Evolutionary conservation across 148 eudicot genomes (phyloP).

Genomic region (Fagopyrum esculentum): DNA sequence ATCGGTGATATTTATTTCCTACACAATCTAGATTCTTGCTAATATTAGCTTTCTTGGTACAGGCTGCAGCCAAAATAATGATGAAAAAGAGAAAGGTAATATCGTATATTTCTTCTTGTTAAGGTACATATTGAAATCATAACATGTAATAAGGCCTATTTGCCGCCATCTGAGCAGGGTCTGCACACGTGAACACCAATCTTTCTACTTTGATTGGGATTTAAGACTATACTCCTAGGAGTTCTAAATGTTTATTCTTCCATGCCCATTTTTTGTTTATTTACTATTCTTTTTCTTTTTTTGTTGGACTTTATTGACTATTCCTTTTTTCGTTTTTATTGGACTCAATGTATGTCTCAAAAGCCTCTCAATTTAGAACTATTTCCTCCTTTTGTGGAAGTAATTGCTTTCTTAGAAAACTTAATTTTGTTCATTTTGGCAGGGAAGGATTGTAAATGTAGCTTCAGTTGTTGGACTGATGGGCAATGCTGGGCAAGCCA

Average conservation of each 20-base stretch:
- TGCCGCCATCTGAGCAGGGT: too few relatives aligned
- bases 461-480: slow-evolving; percentile 88
- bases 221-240: too few relatives aligned
- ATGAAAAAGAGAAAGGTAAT: slow-evolving; percentile 85
- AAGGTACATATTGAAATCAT: neutral
- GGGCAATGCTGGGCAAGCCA: slow-evolving; percentile 93
- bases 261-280: too few relatives aligned
- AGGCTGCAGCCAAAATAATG: slow-evolving; percentile 88
- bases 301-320: too few relatives aligned
- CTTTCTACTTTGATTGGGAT: too few relatives aligned
- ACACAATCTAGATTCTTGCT: neutral
- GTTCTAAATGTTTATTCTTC: too few relatives aligned
- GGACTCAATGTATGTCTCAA: too few relatives aligned
- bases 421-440: slow-evolving; percentile 11
- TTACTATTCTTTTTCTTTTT: too few relatives aligned
- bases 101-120: neutral
- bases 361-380: too few relatives aligned
- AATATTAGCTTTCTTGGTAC: slow-evolving; percentile 20
- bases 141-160: neutral
- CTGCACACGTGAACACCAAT: too few relatives aligned
- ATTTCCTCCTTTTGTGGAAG: neutral
- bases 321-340: too few relatives aligned
- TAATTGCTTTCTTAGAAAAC: neutral
- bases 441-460: slow-evolving; percentile 93
- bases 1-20: neutral